Conservation (phyloP, 306 rosid genomes). For the Arachis hypogaea region DNA sequence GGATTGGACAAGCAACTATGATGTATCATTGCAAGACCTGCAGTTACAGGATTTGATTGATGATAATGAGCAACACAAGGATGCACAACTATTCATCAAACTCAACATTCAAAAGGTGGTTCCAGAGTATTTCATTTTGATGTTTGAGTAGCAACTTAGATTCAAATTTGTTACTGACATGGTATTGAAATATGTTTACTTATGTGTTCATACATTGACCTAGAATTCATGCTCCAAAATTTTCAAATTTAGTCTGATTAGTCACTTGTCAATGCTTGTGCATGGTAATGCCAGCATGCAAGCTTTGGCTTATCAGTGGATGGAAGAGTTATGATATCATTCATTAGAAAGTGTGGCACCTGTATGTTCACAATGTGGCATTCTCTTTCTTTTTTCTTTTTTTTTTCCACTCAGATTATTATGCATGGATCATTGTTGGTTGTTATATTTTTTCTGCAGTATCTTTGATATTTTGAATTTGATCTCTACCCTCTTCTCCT, state of each 20-base stretch:
- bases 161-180: constrained; percentile 9
- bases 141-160: not conserved
- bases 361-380: constrained; percentile 44
- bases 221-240: not conserved
- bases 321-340: constrained; percentile 79
- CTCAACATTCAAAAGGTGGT: constrained; percentile 77
- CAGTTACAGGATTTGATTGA: constrained; percentile 70
- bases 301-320: constrained; percentile 90
- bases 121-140: constrained; percentile 5
- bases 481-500: not conserved
- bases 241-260: constrained; percentile 18
- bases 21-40: constrained; percentile 71
- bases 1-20: constrained; percentile 70
- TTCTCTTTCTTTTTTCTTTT: not conserved
- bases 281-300: constrained; percentile 75
- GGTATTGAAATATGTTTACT: not conserved
- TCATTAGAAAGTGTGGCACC: constrained; percentile 75
- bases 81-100: constrained; percentile 67
- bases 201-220: not conserved
- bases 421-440: not conserved
- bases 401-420: not conserved
- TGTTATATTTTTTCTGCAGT: too few relatives aligned
- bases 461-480: not conserved
- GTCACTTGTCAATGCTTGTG: constrained; percentile 37
- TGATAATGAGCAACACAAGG: constrained; percentile 43